phyloP scores from a whole-genome alignment of 2,329 filamentous ascomycete species.

The Penicillium freii region DNA sequence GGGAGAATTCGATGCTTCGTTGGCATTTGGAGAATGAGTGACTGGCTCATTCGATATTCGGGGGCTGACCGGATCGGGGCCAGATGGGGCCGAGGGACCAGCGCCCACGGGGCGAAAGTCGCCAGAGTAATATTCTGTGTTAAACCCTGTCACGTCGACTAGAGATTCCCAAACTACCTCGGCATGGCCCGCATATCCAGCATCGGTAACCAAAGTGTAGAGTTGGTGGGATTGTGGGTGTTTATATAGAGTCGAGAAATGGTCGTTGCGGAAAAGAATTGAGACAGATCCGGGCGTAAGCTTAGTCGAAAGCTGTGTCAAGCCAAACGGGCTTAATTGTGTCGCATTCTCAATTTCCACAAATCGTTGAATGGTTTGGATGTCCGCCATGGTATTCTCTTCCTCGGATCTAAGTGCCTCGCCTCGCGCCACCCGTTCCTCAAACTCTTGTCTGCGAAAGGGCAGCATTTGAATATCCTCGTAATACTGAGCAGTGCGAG shows the following conservation, averaged over 20 bases:
- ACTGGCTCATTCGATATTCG: slow-evolving; percentile 28
- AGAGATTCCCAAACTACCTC: slow-evolving; percentile 97
- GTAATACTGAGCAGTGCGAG: slow-evolving; percentile 75
- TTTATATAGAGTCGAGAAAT: slow-evolving; percentile 91
- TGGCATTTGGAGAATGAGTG: slow-evolving; percentile 2
- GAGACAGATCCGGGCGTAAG: slow-evolving; percentile 76
- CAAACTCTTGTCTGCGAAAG: slow-evolving; percentile 84
- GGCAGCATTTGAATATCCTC: slow-evolving; percentile 89
- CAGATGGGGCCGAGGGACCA: slow-evolving; percentile 32
- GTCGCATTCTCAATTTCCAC: slow-evolving; percentile 71
- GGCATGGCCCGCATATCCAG: slow-evolving; percentile 80
- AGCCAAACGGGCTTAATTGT: slow-evolving; percentile 78
- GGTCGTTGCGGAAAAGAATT: slow-evolving; percentile 94
- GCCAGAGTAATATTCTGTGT: slow-evolving; percentile 80
- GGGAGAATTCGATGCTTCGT: slow-evolving; percentile 15
- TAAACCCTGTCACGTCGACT: slow-evolving; percentile 80
- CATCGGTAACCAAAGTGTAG: slow-evolving; percentile 85
- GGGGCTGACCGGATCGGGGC: slow-evolving; percentile 31
- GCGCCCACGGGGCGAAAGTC: slow-evolving; percentile 85
- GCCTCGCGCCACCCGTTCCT: slow-evolving; percentile 67
- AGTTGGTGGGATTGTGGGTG: slow-evolving; percentile 75
- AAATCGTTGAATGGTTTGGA: slow-evolving; percentile 79
- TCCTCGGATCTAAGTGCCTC: slow-evolving; percentile 67
- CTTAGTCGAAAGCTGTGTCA: slow-evolving; percentile 69
- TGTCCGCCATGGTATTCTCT: slow-evolving; percentile 77